These are phyloP conservation scores for Erysimum pusillum DNA, from an alignment of 441 rosid genomes.

Conservation along the genomic window DNA sequence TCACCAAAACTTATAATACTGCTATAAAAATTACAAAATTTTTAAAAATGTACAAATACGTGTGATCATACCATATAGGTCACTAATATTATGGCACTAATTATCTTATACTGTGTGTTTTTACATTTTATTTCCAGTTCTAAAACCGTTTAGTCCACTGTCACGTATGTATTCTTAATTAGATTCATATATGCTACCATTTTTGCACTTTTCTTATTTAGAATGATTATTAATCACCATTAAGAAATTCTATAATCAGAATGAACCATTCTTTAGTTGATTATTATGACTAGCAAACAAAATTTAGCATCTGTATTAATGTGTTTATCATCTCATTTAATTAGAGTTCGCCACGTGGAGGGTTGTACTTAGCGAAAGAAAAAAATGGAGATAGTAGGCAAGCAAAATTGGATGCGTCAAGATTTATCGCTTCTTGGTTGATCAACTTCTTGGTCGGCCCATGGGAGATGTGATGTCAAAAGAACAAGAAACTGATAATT, in stretches of 20 bases:
- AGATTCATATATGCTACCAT: slow-evolving; percentile 12
- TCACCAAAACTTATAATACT: background rate
- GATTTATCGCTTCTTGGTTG: slow-evolving; percentile 26
- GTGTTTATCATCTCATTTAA: background rate
- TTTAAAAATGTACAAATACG: background rate
- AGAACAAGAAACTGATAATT: slow-evolving; percentile 15
- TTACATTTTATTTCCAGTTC: background rate
- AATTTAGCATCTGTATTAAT: background rate
- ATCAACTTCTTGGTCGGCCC: slow-evolving; percentile 44
- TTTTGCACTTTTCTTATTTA: background rate
- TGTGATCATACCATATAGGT: background rate
- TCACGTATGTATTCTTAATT: background rate
- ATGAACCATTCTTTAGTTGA: background rate
- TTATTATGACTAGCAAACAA: slow-evolving; percentile 2
- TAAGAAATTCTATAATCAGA: slow-evolving; percentile 13
- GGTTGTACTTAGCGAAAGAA: slow-evolving; percentile 3
- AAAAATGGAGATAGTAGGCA: slow-evolving; percentile 34
- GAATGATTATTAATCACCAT: background rate
- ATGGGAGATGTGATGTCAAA: slow-evolving; percentile 31
- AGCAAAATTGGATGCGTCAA: slow-evolving; percentile 35
- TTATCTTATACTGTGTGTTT: background rate
- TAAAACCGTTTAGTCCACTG: background rate
- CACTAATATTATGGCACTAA: background rate
- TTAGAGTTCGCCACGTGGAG: slow-evolving; percentile 19
- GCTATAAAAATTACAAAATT: background rate